Conservation (phyloP, 208 protist genomes). For the Trypanosoma theileri region DNA sequence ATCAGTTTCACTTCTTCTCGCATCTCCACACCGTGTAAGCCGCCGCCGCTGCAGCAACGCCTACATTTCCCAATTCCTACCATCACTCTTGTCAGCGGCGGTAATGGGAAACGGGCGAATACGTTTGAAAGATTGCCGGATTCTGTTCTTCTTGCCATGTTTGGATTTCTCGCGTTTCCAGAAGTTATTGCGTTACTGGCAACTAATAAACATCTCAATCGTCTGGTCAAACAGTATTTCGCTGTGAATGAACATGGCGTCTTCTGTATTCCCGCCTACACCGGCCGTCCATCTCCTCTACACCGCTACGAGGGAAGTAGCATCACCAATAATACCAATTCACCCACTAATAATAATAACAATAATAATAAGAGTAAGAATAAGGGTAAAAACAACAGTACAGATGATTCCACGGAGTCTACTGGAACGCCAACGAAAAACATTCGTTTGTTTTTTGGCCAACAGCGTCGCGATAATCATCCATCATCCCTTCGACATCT, state of each 20-base stretch:
- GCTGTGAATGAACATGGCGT: slow-evolving; percentile 23
- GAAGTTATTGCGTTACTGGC: slow-evolving; percentile 11
- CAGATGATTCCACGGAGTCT: neutral
- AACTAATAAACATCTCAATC: slow-evolving; percentile 9
- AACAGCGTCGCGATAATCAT: slow-evolving; percentile 29
- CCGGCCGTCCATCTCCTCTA: neutral
- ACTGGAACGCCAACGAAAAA: neutral
- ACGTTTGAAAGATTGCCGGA: slow-evolving; percentile 7
- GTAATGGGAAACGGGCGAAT: no score
- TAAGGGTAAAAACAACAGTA: neutral
- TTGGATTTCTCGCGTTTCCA: slow-evolving; percentile 18
- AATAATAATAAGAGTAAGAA: neutral
- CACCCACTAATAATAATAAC: neutral
- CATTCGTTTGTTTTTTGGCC: slow-evolving; percentile 30
- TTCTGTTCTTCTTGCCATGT: slow-evolving; percentile 1
- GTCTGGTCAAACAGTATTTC: slow-evolving; percentile 7
- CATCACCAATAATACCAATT: neutral
- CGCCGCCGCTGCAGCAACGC: neutral
- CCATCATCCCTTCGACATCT: slow-evolving; percentile 23
- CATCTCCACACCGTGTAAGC: slow-evolving; percentile 5
- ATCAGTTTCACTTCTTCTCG: neutral
- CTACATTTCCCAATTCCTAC: neutral
- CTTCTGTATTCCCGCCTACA: slow-evolving; percentile 24
- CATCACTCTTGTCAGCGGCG: no score
- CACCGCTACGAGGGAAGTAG: neutral